Conservation (phyloP, 345 rosid species). For the Excoecaria agallocha region DNA sequence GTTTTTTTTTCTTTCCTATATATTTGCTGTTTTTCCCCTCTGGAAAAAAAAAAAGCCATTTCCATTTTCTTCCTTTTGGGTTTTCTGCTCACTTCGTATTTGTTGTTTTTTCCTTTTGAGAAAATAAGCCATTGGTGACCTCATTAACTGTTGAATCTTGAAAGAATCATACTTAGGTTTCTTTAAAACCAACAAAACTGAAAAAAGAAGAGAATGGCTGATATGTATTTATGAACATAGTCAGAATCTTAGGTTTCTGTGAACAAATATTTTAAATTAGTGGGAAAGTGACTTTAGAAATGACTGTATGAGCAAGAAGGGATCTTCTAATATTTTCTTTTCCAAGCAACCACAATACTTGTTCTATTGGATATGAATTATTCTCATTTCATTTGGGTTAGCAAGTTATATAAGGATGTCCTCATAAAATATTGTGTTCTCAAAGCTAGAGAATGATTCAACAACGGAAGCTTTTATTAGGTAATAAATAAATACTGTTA, state of each 20-base stretch:
- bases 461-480: background rate
- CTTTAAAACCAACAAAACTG: conserved; percentile 5
- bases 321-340: background rate
- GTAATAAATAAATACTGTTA: background rate
- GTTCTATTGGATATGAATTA: background rate
- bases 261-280: background rate
- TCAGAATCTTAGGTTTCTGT: too few species aligned
- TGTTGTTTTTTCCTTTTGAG: background rate
- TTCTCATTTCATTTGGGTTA: too few species aligned
- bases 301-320: background rate
- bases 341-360: background rate
- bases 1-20: too few species aligned
- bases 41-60: too few species aligned
- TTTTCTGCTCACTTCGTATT: background rate
- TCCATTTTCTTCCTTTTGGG: background rate
- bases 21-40: background rate
- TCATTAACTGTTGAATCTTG: conserved; percentile 1
- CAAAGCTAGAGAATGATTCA: background rate
- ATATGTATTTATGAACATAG: background rate
- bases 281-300: background rate
- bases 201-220: conserved; percentile 7
- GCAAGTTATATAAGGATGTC: background rate
- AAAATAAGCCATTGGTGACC: background rate
- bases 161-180: background rate
- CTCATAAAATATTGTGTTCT: conserved; percentile 14